Base-by-base conservation (phyloP, 2,329 filamentous ascomycete species). In the Phaeosphaeriaceae sp. region DNA sequence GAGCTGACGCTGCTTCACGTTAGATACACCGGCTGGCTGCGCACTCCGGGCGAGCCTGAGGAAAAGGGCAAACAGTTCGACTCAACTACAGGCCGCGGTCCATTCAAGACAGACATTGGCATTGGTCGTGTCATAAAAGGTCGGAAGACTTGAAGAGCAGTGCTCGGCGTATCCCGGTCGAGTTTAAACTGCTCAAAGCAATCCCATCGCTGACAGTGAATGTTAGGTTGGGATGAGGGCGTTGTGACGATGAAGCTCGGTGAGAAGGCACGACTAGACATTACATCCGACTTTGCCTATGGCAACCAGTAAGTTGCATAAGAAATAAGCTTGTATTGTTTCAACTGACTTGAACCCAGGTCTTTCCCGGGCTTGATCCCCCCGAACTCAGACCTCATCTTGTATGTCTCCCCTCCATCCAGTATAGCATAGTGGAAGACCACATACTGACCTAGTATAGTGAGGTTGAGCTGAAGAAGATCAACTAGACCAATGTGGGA, bases 221-320 rank as follows among this genome's bases (percentile, higher is more conserved):
- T 9, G n/a, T 6, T 50, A 77, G 75, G 77, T 56, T 79, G 77
- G 77, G 77, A 80, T 55, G 77, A 96, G 77, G 92, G 88, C 61
- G 63, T 64, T 34, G 52, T 62, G n/a, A 79, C 84, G 71, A 96
- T 97, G 92, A 87, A 87, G 74, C 81, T 95, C 47, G 92, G 92
- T 72, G 93, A 97, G 83, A 92, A 89, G 81, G 87, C 90, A 44
- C 88, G 84, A 40, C 81, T 97, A 53, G 88, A 88, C 63, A 97
- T 97, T 70, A 83, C 86, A 55, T 82, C 82, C 86, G 90, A 81
- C 72, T 82, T 61, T 42, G 56, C 46, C 15, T 68, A 68, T 41
- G 65, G 65, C 41, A 38, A 16, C 44, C 61, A 66, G 56, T 62
- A 44, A 48, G 58, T 58, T 7, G 7, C 11, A 26, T 0, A 13